Percentiles rank a stretch among this genome's conserved stretches.
Evolutionary conservation across 306 rosid species (phyloP).

Genomic region (Hippophae tibetana): DNA sequence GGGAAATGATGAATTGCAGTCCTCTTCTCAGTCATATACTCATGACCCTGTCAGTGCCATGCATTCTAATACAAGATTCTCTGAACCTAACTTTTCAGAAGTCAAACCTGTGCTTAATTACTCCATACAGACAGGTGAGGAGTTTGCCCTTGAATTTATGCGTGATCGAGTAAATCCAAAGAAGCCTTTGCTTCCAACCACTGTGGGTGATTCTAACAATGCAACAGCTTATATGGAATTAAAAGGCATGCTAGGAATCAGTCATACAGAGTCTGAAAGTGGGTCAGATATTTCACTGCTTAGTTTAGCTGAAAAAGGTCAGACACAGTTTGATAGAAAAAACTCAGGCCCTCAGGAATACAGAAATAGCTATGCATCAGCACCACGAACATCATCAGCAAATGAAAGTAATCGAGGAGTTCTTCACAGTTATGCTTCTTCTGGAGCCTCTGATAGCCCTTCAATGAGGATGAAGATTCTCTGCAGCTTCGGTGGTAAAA

Average conservation of each 20-base stretch:
- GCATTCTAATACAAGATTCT: constrained; percentile 45
- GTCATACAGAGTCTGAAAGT: constrained; percentile 53
- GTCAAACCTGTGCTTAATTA: constrained; percentile 63
- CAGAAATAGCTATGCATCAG: constrained; percentile 44
- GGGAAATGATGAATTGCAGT: constrained; percentile 42
- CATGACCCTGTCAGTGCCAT: constrained; percentile 38
- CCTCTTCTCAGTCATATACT: constrained; percentile 37
- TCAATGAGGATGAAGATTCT: constrained; percentile 60
- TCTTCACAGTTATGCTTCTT: constrained; percentile 38
- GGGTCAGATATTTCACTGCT: constrained; percentile 44
- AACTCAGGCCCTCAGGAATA: constrained; percentile 37
- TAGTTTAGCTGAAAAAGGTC: constrained; percentile 38
- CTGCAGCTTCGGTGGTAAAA: constrained; percentile 77
- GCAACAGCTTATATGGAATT: constrained; percentile 52
- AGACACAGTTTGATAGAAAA: constrained; percentile 51
- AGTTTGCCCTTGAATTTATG: constrained; percentile 85
- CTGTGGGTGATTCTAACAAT: constrained; percentile 44
- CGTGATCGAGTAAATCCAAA: constrained; percentile 65
- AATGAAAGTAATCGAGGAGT: constrained; percentile 41
- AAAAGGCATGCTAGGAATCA: constrained; percentile 40
- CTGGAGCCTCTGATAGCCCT: constrained; percentile 41
- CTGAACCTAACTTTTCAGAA: constrained; percentile 37
- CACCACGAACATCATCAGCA: constrained; percentile 46
- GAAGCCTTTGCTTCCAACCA: constrained; percentile 49
- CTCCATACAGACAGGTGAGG: constrained; percentile 92